phyloP scores from a whole-genome alignment of 129 eudicot genomes.

The Chrysanthemum lavandulifolium region DNA sequence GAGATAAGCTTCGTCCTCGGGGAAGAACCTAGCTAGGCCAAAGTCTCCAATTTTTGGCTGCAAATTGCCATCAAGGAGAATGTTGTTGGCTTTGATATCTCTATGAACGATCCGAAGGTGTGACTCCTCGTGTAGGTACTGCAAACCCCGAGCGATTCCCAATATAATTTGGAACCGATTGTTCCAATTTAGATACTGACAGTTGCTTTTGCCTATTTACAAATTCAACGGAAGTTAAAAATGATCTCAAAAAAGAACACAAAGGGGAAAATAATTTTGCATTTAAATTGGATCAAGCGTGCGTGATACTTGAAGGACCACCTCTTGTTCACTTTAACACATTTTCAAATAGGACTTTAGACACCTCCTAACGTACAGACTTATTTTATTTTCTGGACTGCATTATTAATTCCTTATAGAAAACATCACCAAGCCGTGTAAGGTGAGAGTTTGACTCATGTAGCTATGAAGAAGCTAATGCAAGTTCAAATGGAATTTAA shows the following conservation, averaged over 20 bases:
- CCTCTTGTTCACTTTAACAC: no score
- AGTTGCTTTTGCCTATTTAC: slow-evolving; percentile 48
- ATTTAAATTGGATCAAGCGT: no score
- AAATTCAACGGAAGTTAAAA: neutral
- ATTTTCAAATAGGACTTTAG: no score
- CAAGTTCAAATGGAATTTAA: neutral
- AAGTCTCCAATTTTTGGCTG: slow-evolving; percentile 76
- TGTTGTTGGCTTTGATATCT: slow-evolving; percentile 80
- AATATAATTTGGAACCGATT: slow-evolving; percentile 59
- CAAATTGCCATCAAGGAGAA: slow-evolving; percentile 65
- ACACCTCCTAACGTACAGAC: no score
- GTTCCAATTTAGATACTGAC: slow-evolving; percentile 48
- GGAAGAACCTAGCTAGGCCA: slow-evolving; percentile 80
- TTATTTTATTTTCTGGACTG: no score
- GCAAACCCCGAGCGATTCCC: slow-evolving; percentile 72
- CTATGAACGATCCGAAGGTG: slow-evolving; percentile 68
- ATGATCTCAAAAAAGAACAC: neutral
- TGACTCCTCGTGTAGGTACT: slow-evolving; percentile 78
- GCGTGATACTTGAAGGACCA: no score
- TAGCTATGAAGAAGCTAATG: slow-evolving; percentile 9
- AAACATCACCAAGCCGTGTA: no score
- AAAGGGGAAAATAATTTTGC: neutral
- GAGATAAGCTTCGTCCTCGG: slow-evolving; percentile 73
- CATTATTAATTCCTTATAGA: no score
- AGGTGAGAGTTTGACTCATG: no score